These are phyloP conservation scores for Fusarium lateritium DNA, from an alignment of 2,329 filamentous ascomycete genomes.

Conservation along the genomic window DNA sequence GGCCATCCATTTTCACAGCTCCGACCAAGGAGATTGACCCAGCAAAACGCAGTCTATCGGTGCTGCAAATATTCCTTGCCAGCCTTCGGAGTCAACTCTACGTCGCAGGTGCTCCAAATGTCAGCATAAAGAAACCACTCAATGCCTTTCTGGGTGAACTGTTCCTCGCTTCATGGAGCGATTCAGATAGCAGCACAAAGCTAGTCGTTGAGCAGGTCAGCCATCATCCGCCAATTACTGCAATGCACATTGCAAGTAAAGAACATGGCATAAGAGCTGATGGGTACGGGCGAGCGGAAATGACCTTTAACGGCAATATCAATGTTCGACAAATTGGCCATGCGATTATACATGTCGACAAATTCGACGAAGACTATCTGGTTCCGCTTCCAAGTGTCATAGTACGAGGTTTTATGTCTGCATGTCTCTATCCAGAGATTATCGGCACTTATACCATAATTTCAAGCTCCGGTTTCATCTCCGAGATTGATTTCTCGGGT, in stretches of 20 bases:
- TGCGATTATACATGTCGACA: slow-evolving; percentile 64
- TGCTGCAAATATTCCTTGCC: slow-evolving; percentile 63
- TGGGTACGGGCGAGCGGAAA: slow-evolving; percentile 67
- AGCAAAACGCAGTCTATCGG: slow-evolving; percentile 61
- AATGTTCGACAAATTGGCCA: slow-evolving; percentile 67
- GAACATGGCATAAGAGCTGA: slow-evolving; percentile 62
- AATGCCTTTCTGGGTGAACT: slow-evolving; percentile 68
- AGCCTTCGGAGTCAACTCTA: slow-evolving; percentile 65
- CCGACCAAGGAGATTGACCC: slow-evolving; percentile 61
- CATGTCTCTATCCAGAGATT: slow-evolving; percentile 65
- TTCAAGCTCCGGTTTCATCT: slow-evolving; percentile 61
- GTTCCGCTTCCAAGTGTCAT: slow-evolving; percentile 65
- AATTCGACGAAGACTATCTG: slow-evolving; percentile 64
- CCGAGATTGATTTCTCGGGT: slow-evolving; percentile 64
- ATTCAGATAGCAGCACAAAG: slow-evolving; percentile 48
- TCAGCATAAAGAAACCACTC: slow-evolving; percentile 67
- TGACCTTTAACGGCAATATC: slow-evolving; percentile 65
- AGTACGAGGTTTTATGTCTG: slow-evolving; percentile 63
- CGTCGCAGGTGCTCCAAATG: slow-evolving; percentile 60
- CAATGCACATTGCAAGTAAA: slow-evolving; percentile 63
- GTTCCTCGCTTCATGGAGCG: slow-evolving; percentile 61
- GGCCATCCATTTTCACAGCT: slow-evolving; percentile 63
- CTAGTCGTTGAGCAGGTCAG: slow-evolving; percentile 64
- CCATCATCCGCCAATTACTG: slow-evolving; percentile 68
- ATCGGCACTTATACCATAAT: slow-evolving; percentile 61